A percentile compares a stretch with the other conserved stretches of the same genome.
Conservation (phyloP, 164 flowering plant species). For the Cinnamomum chago region DNA sequence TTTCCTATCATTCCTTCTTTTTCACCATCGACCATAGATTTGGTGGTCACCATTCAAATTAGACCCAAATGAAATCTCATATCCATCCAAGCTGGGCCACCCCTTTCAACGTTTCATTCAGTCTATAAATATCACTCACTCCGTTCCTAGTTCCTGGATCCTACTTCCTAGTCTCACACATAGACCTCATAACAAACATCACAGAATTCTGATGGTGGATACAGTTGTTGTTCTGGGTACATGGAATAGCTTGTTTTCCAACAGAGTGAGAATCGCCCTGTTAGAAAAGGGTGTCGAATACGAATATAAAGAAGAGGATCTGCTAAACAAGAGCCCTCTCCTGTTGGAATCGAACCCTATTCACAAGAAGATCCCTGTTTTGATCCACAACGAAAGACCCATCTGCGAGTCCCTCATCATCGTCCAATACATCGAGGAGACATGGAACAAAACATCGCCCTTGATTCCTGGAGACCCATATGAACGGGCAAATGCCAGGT, state of each 20-base stretch:
- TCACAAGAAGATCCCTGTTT: slow-evolving; percentile 17
- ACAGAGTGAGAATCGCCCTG: slow-evolving; percentile 30
- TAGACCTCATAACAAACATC: not conserved
- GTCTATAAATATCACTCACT: too few relatives aligned
- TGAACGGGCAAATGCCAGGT: slow-evolving; percentile 12
- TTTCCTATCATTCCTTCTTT: too few relatives aligned
- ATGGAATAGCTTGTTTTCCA: slow-evolving; percentile 27
- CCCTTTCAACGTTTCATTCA: too few relatives aligned
- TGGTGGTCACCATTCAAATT: too few relatives aligned
- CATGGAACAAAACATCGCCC: slow-evolving; percentile 8
- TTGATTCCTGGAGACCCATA: slow-evolving; percentile 19
- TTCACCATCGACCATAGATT: too few relatives aligned
- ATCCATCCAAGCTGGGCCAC: too few relatives aligned
- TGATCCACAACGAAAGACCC: slow-evolving; percentile 15
- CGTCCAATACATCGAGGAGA: slow-evolving; percentile 16
- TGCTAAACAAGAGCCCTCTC: slow-evolving; percentile 3
- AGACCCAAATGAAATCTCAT: too few relatives aligned
- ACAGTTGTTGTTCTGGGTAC: not conserved
- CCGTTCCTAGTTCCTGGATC: too few relatives aligned
- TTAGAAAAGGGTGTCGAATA: slow-evolving; percentile 28
- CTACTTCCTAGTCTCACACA: not conserved
- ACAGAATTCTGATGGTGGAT: not conserved
- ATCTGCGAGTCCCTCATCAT: slow-evolving; percentile 22
- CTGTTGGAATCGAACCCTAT: slow-evolving; percentile 14
- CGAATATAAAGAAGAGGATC: not conserved